phyloP scores from a whole-genome alignment of 2,329 filamentous ascomycete species.

The Fusarium hainanense region DNA sequence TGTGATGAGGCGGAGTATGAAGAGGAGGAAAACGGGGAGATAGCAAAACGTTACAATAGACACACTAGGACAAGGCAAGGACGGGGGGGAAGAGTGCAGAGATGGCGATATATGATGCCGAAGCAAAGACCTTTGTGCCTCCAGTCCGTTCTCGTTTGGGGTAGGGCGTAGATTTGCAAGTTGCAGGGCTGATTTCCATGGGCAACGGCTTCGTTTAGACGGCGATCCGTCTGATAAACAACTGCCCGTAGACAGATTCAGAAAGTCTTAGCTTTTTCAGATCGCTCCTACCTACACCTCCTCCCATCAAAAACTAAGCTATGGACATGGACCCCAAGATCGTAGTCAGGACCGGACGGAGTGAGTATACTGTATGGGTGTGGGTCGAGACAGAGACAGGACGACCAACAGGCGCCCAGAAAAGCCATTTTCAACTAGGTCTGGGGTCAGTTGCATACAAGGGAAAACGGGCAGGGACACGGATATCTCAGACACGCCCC shows the following conservation, averaged over 20 bases:
- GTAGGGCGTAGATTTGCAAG: slow-evolving; percentile 33
- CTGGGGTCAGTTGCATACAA: slow-evolving; percentile 34
- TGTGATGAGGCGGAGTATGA: slow-evolving; percentile 26
- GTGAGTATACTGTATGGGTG: slow-evolving; percentile 15
- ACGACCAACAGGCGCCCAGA: slow-evolving; percentile 23
- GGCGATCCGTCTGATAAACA: slow-evolving; percentile 41
- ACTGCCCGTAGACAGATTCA: slow-evolving; percentile 37
- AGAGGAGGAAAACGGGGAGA: slow-evolving; percentile 28
- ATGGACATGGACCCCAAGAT: slow-evolving; percentile 34
- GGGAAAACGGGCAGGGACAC: slow-evolving; percentile 31
- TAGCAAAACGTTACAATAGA: slow-evolving; percentile 44
- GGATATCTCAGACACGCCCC: slow-evolving; percentile 29
- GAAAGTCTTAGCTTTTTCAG: slow-evolving; percentile 29
- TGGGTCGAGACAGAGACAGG: slow-evolving; percentile 29
- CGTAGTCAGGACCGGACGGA: slow-evolving; percentile 27
- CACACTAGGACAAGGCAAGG: slow-evolving; percentile 43
- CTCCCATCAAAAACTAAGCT: slow-evolving; percentile 15
- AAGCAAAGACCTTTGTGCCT: slow-evolving; percentile 42
- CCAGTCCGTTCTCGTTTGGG: slow-evolving; percentile 38
- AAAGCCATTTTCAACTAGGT: slow-evolving; percentile 30
- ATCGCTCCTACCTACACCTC: slow-evolving; percentile 23
- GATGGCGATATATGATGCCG: slow-evolving; percentile 44
- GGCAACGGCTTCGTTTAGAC: slow-evolving; percentile 34
- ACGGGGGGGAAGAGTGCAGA: slow-evolving; percentile 33
- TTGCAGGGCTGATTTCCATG: slow-evolving; percentile 34